Evolutionary conservation across 192 early-diverging fungal species (phyloP), one percentile per base, ranked within the genome.

Genomic region (Jimgerdemannia flammicorona): DNA sequence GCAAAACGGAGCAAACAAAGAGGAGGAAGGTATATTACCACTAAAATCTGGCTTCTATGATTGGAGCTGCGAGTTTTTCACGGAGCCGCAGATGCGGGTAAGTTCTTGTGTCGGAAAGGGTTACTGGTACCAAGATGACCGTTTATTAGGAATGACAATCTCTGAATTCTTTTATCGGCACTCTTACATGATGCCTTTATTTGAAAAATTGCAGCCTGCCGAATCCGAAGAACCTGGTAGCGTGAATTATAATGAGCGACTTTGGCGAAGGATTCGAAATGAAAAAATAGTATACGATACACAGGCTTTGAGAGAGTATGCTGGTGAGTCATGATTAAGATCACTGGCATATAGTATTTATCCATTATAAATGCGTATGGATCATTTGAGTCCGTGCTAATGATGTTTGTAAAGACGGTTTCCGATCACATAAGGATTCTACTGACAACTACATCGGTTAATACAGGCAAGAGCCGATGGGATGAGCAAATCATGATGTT

Each of bases 21-120:
- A 83, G 9, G 82, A 74, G 54, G 78, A 77, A 11, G 84, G 83
- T 49, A 75, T 79, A 8, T 71, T 89, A 59, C 91, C 87, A 7
- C 67, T 92, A 44, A 81, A 87, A 71, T 93, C 91, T 3, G 79
- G 79, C 7, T 93, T 96, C 70, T 95, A 90, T 72, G 92, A 95
- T 65, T 93, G 91, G 93, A 93, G 91, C 78, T 92, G 93, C 74
- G 92, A 94, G 79, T 96, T 93, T 79, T 96, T 96, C 83, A 87
- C 87, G 29, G 92, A 95, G 77, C 93, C 95, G 39, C 95, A 96
- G 79, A 96, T 95, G 90, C 86, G 87, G 81, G 92, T 91, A 79
- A 76, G 75, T 78, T 18, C 42, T 10, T 44, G 11, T 19, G 20
- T 41, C 20, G 66, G 19, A 43, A 40, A 40, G 4, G 4, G 9